Conservation (phyloP, 768 basidiomycete genomes). For the Calocybe gangraenosa region DNA sequence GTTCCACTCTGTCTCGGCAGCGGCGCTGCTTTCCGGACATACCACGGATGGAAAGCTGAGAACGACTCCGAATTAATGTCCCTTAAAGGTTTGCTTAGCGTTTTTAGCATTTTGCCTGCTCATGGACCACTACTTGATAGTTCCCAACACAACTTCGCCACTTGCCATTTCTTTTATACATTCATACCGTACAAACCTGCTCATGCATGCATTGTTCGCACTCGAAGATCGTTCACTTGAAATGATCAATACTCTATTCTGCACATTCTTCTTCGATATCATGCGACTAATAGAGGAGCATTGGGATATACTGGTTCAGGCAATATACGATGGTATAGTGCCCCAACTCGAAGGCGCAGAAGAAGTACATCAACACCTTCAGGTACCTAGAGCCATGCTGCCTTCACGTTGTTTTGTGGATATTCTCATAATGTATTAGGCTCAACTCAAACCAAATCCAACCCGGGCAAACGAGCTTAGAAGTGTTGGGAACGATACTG, state of each 20-base stretch:
- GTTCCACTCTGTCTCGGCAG: constrained; percentile 8
- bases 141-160: constrained; percentile 4
- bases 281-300: constrained; percentile 7
- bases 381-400: background rate
- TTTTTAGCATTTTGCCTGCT: background rate
- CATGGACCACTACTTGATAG: background rate
- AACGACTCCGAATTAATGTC: constrained; percentile 4
- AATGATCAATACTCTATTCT: constrained; percentile 7
- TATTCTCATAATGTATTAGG: background rate
- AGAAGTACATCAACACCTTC: constrained; percentile 1
- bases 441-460: constrained; percentile 5
- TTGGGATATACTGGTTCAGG: constrained; percentile 6
- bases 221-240: constrained; percentile 4
- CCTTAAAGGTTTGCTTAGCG: background rate
- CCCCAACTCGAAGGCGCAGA: constrained; percentile 6
- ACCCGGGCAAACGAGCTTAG: constrained; percentile 5
- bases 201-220: constrained; percentile 9
- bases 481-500: constrained; percentile 1
- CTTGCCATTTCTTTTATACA: constrained; percentile 7
- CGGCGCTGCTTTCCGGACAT: constrained; percentile 1
- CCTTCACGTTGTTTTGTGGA: background rate
- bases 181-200: constrained; percentile 4
- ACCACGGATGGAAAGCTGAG: constrained; percentile 2
- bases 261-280: constrained; percentile 7
- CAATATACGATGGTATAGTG: constrained; percentile 5